Percentiles rank a stretch among this genome's conserved stretches.
These are phyloP conservation scores for Talaromyces sp. DNA, from an alignment of 2,329 filamentous ascomycete genomes.

Conservation along the genomic window DNA sequence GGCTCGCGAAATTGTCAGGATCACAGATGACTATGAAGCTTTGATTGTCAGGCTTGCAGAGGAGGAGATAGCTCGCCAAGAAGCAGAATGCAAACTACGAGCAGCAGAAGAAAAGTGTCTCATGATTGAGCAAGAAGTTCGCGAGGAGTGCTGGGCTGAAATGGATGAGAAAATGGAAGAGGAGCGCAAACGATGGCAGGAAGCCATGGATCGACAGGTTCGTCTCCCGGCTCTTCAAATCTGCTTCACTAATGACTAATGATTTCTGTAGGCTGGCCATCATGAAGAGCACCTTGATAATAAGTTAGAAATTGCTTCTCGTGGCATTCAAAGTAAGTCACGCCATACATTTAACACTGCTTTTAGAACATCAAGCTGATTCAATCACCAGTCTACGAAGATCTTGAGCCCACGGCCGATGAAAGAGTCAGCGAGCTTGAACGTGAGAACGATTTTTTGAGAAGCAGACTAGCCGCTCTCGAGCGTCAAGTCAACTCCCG, in stretches of 20 bases:
- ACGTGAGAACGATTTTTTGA: conserved; percentile 66
- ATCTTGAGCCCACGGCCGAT: conserved; percentile 48
- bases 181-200: conserved; percentile 78
- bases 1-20: conserved; percentile 73
- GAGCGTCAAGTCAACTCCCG: conserved; percentile 62
- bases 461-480: conserved; percentile 61
- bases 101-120: conserved; percentile 62
- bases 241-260: conserved; percentile 18
- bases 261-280: conserved; percentile 52
- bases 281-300: conserved; percentile 81
- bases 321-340: conserved; percentile 48
- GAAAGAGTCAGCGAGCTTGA: conserved; percentile 64
- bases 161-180: conserved; percentile 73
- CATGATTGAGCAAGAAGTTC: conserved; percentile 75
- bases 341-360: conserved; percentile 16
- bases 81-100: conserved; percentile 69
- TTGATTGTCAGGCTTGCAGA: conserved; percentile 65
- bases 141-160: conserved; percentile 83
- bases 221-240: neutral
- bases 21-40: conserved; percentile 72
- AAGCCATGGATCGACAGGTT: conserved; percentile 70
- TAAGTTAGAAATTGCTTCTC: conserved; percentile 72
- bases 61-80: conserved; percentile 65
- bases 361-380: neutral
- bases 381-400: conserved; percentile 41